Evolutionary conservation across 2,329 filamentous ascomycete species (phyloP).

Genomic region (Eurotiales sp.): DNA sequence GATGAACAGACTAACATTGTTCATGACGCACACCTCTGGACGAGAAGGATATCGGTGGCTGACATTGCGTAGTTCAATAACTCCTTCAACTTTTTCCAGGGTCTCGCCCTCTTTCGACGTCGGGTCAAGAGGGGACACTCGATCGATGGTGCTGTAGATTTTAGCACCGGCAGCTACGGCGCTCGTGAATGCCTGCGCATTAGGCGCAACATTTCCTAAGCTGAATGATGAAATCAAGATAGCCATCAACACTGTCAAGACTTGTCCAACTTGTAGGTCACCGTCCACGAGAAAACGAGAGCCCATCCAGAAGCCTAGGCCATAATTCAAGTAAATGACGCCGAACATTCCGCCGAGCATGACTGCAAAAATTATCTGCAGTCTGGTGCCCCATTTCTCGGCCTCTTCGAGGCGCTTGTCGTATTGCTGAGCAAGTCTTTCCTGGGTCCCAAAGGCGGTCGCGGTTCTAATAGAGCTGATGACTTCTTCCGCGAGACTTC

Average conservation of each 20-base stretch:
- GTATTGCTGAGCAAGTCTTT: slow-evolving; percentile 84
- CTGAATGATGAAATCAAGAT: slow-evolving; percentile 93
- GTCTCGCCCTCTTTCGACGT: slow-evolving; percentile 66
- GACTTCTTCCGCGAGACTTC: slow-evolving; percentile 88
- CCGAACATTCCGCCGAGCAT: slow-evolving; percentile 85
- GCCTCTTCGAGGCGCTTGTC: slow-evolving; percentile 69
- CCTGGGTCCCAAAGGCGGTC: slow-evolving; percentile 87
- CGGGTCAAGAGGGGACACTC: slow-evolving; percentile 77
- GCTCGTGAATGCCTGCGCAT: slow-evolving; percentile 80
- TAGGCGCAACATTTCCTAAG: slow-evolving; percentile 80
- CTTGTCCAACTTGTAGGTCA: slow-evolving; percentile 52
- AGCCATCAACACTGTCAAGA: slow-evolving; percentile 83
- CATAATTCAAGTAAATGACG: slow-evolving; percentile 82
- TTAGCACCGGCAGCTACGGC: slow-evolving; percentile 81
- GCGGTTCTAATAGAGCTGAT: slow-evolving; percentile 90
- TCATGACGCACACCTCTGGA: slow-evolving; percentile 84
- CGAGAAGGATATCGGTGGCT: slow-evolving; percentile 94
- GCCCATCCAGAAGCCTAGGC: slow-evolving; percentile 84
- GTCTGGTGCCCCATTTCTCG: slow-evolving; percentile 70
- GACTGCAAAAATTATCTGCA: slow-evolving; percentile 67
- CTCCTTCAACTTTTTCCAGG: slow-evolving; percentile 69
- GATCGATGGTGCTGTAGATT: slow-evolving; percentile 92
- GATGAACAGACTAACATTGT: slow-evolving; percentile 72
- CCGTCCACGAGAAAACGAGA: slow-evolving; percentile 67
- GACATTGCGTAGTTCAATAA: slow-evolving; percentile 74